Evolutionary conservation across 2,329 filamentous ascomycete species (phyloP).

Genomic region (Pseudovirgaria hyperparasitica): DNA sequence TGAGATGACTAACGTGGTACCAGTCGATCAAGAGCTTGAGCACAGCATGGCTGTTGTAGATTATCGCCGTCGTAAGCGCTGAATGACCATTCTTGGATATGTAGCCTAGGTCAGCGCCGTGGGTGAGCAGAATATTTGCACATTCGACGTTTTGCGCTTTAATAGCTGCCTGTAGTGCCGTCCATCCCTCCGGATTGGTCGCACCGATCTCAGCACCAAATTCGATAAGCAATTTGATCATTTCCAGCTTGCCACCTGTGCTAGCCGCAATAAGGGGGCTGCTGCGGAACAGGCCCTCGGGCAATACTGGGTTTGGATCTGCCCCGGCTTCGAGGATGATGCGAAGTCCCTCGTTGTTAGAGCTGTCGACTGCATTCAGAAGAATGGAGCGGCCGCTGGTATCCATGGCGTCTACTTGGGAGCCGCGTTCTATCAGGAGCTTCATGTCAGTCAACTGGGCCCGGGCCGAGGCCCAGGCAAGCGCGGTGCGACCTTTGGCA

Average conservation of each 20-base stretch:
- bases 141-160: conserved; percentile 1
- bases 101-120: conserved; percentile 2
- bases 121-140: background rate
- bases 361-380: conserved; percentile 4
- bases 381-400: conserved; percentile 4
- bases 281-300: conserved; percentile 5
- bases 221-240: conserved; percentile 5
- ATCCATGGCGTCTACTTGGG: conserved; percentile 5
- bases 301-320: conserved; percentile 4
- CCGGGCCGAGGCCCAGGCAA: conserved; percentile 5
- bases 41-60: conserved; percentile 5
- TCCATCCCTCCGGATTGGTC: conserved; percentile 5
- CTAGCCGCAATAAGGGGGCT: conserved; percentile 6
- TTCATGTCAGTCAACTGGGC: conserved; percentile 4
- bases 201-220: conserved; percentile 4
- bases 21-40: conserved; percentile 4
- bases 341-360: conserved; percentile 4
- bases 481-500: conserved; percentile 5
- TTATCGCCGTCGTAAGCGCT: conserved; percentile 5
- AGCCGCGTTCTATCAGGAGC: conserved; percentile 3
- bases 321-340: conserved; percentile 5
- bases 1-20: conserved; percentile 1
- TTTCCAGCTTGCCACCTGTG: conserved; percentile 3
- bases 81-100: conserved; percentile 2
- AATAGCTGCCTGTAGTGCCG: conserved; percentile 2